phyloP scores from a whole-genome alignment of 352 stramenopile genomes.

The Globisporangium recalcitrans region DNA sequence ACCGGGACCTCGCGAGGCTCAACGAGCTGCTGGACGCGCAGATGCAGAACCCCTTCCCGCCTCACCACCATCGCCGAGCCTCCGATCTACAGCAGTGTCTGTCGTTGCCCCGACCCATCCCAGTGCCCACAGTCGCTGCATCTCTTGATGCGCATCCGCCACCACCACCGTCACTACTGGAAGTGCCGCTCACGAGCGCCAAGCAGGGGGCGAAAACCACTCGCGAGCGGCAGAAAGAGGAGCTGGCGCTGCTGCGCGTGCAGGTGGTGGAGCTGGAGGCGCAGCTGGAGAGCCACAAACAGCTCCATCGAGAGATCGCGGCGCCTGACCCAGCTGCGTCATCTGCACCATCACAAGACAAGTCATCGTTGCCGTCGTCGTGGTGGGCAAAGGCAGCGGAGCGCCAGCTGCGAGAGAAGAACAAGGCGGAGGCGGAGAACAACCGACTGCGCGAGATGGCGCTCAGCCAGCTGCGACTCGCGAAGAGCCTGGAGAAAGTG shows the following conservation, averaged over 20 bases:
- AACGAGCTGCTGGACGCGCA: constrained; percentile 8
- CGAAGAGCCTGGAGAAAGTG: constrained; percentile 21
- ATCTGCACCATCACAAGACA: not conserved
- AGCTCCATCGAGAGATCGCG: constrained; percentile 4
- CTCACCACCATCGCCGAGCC: no score
- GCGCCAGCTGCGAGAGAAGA: constrained; percentile 1
- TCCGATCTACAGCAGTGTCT: not conserved
- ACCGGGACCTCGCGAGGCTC: constrained; percentile 6
- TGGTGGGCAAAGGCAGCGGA: constrained; percentile 7
- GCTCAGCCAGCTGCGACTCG: constrained; percentile 13
- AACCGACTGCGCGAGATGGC: constrained; percentile 6
- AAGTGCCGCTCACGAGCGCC: not conserved
- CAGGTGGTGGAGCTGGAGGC: constrained; percentile 5
- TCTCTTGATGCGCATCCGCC: not conserved
- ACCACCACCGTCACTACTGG: not conserved
- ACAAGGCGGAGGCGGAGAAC: constrained; percentile 1
- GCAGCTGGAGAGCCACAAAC: not conserved
- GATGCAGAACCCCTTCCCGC: not conserved
- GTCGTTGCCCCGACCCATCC: not conserved
- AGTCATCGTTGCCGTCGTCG: not conserved
- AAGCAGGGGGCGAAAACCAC: constrained; percentile 8
- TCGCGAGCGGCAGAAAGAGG: constrained; percentile 10
- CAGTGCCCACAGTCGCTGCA: not conserved
- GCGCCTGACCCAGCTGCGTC: not conserved
- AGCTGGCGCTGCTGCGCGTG: constrained; percentile 3